Conservation (phyloP, 192 early-diverging fungal species). For the Endogone sp. region DNA sequence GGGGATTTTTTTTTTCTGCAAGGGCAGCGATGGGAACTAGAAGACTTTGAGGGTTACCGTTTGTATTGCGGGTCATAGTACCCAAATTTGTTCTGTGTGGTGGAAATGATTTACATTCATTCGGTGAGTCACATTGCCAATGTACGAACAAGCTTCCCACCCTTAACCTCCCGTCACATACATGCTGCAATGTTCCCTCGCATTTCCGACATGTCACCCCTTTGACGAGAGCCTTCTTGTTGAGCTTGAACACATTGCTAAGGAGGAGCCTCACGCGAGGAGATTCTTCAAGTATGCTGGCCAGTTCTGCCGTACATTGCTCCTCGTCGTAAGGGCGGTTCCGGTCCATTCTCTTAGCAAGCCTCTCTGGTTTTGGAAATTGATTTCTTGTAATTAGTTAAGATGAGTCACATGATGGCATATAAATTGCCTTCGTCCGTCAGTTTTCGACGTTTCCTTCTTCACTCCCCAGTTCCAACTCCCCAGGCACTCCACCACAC, state of each 20-base stretch:
- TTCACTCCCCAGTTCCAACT: too few relatives aligned
- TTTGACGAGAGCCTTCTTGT: constrained; percentile 16
- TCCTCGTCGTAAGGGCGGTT: constrained; percentile 1
- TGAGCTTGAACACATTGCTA: constrained; percentile 14
- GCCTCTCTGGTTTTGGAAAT: too few relatives aligned
- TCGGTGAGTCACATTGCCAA: background rate
- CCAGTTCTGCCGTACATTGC: constrained; percentile 27
- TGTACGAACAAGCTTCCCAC: too few relatives aligned
- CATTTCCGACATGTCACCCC: constrained; percentile 31
- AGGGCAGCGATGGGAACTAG: background rate
- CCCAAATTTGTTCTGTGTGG: constrained; percentile 15
- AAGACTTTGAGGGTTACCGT: constrained; percentile 8
- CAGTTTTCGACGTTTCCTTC: too few relatives aligned
- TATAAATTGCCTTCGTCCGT: too few relatives aligned
- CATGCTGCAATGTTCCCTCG: constrained; percentile 23
- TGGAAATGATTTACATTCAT: background rate
- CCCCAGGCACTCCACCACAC: too few relatives aligned
- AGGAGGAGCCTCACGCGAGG: constrained; percentile 16
- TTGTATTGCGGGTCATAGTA: constrained; percentile 31
- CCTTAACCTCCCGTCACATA: background rate
- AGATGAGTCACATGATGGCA: too few relatives aligned
- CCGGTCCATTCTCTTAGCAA: too few relatives aligned
- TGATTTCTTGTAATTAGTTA: too few relatives aligned
- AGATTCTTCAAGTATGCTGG: constrained; percentile 11
- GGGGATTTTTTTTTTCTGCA: too few relatives aligned